Conservation (phyloP, 129 eudicot genomes). For the Helianthus tuberosus region DNA sequence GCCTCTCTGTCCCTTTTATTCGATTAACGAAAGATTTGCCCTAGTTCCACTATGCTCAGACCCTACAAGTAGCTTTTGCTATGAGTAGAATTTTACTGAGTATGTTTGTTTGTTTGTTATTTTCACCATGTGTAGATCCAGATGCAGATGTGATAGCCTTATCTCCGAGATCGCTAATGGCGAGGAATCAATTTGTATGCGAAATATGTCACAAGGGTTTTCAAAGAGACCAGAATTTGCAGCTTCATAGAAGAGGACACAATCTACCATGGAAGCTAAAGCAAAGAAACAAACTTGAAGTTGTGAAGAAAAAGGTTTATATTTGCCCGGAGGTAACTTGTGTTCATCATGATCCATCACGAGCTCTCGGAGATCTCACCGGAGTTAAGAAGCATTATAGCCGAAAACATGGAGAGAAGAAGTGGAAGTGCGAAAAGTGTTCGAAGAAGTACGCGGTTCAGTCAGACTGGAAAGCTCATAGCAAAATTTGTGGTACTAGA, state of each 20-base stretch:
- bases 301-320: conserved; percentile 68
- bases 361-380: conserved; percentile 91
- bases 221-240: conserved; percentile 87
- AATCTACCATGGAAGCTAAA: conserved; percentile 91
- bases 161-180: conserved; percentile 84
- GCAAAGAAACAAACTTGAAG: conserved; percentile 66
- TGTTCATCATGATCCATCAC: conserved; percentile 81
- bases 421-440: conserved; percentile 91
- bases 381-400: conserved; percentile 86
- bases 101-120: too few species aligned
- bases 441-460: conserved; percentile 91
- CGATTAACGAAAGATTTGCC: too few species aligned
- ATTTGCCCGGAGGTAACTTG: conserved; percentile 77
- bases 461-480: conserved; percentile 95
- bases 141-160: conserved; percentile 93
- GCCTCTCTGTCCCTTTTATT: too few species aligned
- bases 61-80: too few species aligned
- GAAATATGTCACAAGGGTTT: conserved; percentile 89
- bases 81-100: too few species aligned
- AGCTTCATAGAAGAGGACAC: conserved; percentile 92
- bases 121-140: conserved; percentile 57
- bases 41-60: too few species aligned
- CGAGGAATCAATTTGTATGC: conserved; percentile 79
- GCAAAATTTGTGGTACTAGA: conserved; percentile 91
- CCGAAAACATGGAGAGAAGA: conserved; percentile 92